Evolutionary conservation across 768 basidiomycete species (phyloP).

Genomic region (Butyriboletus loyo): DNA sequence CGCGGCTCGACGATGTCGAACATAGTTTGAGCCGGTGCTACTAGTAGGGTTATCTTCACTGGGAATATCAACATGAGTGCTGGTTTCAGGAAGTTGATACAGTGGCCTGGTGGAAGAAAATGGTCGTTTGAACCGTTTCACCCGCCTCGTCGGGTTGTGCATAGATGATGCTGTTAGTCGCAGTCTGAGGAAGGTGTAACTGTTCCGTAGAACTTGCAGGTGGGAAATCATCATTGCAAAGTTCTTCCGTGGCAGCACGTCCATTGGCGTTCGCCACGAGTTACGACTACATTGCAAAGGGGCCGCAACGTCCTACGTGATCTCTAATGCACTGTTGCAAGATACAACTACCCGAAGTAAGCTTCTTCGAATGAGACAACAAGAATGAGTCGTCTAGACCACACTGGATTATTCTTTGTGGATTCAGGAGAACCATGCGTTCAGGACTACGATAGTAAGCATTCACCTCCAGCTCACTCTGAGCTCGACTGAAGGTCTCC

Average conservation of each 20-base stretch:
- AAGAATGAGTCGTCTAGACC: not conserved
- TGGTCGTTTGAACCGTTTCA: conserved; percentile 12
- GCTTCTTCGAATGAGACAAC: not conserved
- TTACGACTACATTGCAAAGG: too few relatives aligned
- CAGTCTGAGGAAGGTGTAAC: too few relatives aligned
- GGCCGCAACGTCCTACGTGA: too few relatives aligned
- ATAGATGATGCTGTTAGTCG: not conserved
- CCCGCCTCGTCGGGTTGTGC: conserved; percentile 17
- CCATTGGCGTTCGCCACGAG: too few relatives aligned
- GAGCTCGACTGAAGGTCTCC: not conserved
- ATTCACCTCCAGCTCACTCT: not conserved
- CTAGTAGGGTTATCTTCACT: not conserved
- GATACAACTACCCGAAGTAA: not conserved
- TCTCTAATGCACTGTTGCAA: not conserved
- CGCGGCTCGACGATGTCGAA: not conserved
- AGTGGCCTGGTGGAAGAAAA: not conserved
- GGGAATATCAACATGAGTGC: not conserved
- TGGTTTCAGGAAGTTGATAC: not conserved
- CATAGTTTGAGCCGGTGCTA: not conserved
- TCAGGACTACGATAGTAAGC: not conserved
- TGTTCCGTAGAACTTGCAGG: too few relatives aligned
- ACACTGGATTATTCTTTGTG: not conserved
- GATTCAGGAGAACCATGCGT: not conserved
- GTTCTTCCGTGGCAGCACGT: not conserved
- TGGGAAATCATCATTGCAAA: too few relatives aligned